Base-by-base conservation (phyloP, 2,329 filamentous ascomycete genomes). In the Pleochaeta shiraiana region DNA sequence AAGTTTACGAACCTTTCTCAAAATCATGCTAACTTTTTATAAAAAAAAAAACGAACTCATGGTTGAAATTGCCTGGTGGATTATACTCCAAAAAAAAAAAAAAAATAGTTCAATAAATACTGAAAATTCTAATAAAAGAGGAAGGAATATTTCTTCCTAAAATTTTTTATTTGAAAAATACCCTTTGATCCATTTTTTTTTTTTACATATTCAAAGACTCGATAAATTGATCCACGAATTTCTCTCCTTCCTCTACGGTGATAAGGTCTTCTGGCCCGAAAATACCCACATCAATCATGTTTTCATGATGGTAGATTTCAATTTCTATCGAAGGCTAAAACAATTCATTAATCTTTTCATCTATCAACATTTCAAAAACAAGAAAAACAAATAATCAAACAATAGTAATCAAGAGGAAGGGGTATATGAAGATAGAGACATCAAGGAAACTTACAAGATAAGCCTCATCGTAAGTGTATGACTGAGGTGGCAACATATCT, bases 241-340 rank as follows among this genome's bases (percentile, higher is more conserved):
- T 53, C 65, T 70, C 67, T 2, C 69, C 71, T 1, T 66, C 67
- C 1, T 63, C 37, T 19, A 71, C 26, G 59, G 63, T 50, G 21
- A 73, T n/a, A 65, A 70, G 64, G 16, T 67, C 53, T 30, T 39
- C 53, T 1, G 70, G 69, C 9, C 67, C 70, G 66, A 73, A 73
- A 11, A 73, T 64, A 2, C 71, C 71, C 53, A 73, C 64, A 65
- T 72, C 71, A 19, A 73, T 31, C 31, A 61, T 64, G 30, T 61
- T 64, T 16, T 66, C 66, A 6, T 67, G 63, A 50, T 71, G 70
- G 55, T 69, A 67, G 0, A 73, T 59, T 50, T 73, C 72, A 30
- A 73, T 64, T 70, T 73, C 72, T 4, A 73, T 63, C 0, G 71
- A 67, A 39, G 70, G 66, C 71, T 73, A 37, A 50, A 26, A n/a